Base-by-base conservation (phyloP, 805 yeast species). In the Hanseniaspora mollemarum region DNA sequence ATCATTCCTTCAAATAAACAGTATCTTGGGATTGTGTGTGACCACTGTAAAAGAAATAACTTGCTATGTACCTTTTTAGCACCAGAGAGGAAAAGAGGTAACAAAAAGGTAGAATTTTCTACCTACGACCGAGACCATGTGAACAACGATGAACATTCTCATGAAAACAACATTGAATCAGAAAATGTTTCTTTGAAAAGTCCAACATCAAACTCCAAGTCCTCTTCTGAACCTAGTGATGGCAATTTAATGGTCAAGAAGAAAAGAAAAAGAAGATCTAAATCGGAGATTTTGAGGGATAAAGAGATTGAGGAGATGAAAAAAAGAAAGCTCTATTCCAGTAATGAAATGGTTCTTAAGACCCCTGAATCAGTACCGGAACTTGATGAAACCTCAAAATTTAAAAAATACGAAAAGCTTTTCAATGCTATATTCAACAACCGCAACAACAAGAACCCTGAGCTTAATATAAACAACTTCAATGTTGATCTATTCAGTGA, bases 401-500 rank as follows among this genome's bases (percentile, higher is more conserved):
- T 61, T 2, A 44, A 54, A 26, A 60, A 57, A 46, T 62, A 60
- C 43, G 56, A 57, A 41, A 43, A 50, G 19, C 45, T 63, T n/a
- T 54, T 63, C 22, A 53, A 53, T 6, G 58, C 54, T 15, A 24
- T 63, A 22, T 46, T 62, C 48, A 45, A 36, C 15, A 26, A 38
- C 5, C 24, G 13, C 25, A 13, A 13, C 15, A 38, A 37, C n/a
- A 6, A 28, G 10, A 21, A 38, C 18, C 18, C 26, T 13, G 3
- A 25, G 9, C n/a, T 33, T 3, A 40, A 58, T 29, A 58, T 63
- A 15, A 58, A 59, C 18, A 33, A 53, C 2, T 16, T 63, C 13
- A 64, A 62, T 54, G 48, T 59, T 13, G 59, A 62, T 6, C 55
- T 62, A 10, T 62, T 63, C 29, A 42, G 53, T 8, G 62, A 60